Conservation (phyloP, 2,329 filamentous ascomycete genomes). For the Sporothrix variecibatus region DNA sequence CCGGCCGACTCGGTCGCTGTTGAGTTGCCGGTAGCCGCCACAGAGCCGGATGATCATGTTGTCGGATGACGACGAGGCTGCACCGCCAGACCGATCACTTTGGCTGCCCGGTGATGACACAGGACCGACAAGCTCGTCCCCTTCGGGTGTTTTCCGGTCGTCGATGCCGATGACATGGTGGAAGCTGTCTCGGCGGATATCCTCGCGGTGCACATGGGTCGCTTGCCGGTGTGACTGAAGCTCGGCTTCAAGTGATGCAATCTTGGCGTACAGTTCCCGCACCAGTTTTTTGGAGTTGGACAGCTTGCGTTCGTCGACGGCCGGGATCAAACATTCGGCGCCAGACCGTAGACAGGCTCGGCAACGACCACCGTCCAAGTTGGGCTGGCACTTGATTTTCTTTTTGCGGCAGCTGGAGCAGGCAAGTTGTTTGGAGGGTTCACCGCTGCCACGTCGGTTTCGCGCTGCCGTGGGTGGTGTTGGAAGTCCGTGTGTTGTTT, state of each 20-base stretch:
- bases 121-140: background rate
- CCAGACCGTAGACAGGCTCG: background rate
- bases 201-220: background rate
- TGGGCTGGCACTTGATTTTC: slow-evolving; percentile 24
- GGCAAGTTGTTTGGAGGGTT: slow-evolving; percentile 25
- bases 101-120: background rate
- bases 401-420: slow-evolving; percentile 17
- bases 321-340: slow-evolving; percentile 18
- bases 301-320: slow-evolving; percentile 24
- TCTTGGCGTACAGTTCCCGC: slow-evolving; percentile 22
- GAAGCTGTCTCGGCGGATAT: slow-evolving; percentile 1
- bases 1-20: slow-evolving; percentile 18
- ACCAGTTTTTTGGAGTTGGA: slow-evolving; percentile 25
- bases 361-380: background rate
- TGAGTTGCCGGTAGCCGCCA: slow-evolving; percentile 20
- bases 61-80: background rate
- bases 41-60: slow-evolving; percentile 25
- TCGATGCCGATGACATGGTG: slow-evolving; percentile 12
- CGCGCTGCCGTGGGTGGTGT: background rate
- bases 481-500: background rate
- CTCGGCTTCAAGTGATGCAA: slow-evolving; percentile 23
- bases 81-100: background rate
- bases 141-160: background rate
- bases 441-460: slow-evolving; percentile 3
- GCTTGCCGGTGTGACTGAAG: background rate